Evolutionary conservation across 306 rosid species (phyloP), one percentile per base, ranked within the genome.

Genomic region (Acacia acuminata): DNA sequence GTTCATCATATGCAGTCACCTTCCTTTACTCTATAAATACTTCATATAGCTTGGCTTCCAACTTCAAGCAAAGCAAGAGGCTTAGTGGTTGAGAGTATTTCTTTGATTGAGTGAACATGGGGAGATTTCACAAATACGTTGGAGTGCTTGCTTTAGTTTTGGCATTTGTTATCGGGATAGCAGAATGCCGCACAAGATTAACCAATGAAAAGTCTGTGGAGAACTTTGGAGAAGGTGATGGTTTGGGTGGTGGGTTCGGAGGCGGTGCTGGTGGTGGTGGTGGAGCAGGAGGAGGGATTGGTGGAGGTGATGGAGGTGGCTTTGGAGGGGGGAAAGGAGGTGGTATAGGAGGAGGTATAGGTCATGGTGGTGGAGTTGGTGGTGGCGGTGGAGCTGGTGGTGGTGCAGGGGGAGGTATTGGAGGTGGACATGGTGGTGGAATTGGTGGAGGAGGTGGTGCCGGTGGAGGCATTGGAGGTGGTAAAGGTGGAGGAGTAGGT

Each of bases 21-120:
- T 2, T 47, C n/a, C 43, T 72, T 72, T 27, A 6, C 74, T n/a
- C 82, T 90, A 91, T 91, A 93, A 90, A 76, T 89, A 80, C 12
- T 32, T 11, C 53, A 55, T 71, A 7, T 55, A 27, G 56, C 75
- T 40, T 36, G 43, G 76, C 55, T 24, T 83, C 78, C 71, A 50
- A 82, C 63, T 4, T 25, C 72, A 76, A 74, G 25, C 63, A 83
- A 43, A 47, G 42, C 69, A 72, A 76, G 70, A 76, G 70, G 13
- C 16, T 34, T 81, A 51, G 3, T 40, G 8, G 69, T 53, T 47
- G 16, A 38, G 16, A 19, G 10, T 10, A 7, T 38, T 32, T 67
- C 38, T 73, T 4, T 71, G 2, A 68, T 11, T 50, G 44, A 42
- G n/a, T 51, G 81, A 86, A 75, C 79, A 88, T 92, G 96, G 93